Conservation (phyloP, 495 filamentous ascomycete genomes). For the Niebla homalea region DNA sequence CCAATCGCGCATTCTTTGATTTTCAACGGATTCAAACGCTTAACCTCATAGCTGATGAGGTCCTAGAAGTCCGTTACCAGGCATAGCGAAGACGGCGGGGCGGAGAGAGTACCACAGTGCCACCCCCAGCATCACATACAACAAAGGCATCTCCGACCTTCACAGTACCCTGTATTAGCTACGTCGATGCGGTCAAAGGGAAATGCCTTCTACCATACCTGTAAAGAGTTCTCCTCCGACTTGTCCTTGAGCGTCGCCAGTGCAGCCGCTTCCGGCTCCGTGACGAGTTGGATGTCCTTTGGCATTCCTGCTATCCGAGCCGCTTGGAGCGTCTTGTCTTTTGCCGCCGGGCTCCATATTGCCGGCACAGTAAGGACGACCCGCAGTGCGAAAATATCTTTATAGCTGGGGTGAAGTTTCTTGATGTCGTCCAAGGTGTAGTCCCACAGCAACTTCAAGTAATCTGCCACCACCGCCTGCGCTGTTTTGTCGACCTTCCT, state of each 20-base stretch:
- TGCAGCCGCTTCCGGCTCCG: constrained; percentile 51
- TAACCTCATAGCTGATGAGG: constrained; percentile 14
- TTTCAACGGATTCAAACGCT: constrained; percentile 2
- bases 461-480: constrained; percentile 28
- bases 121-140: constrained; percentile 45
- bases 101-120: constrained; percentile 33
- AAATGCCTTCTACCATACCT: constrained; percentile 3
- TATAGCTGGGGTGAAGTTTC: constrained; percentile 20
- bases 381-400: constrained; percentile 22
- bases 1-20: constrained; percentile 13
- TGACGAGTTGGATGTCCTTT: constrained; percentile 34
- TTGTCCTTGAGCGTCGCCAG: constrained; percentile 34
- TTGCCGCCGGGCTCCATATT: constrained; percentile 40
- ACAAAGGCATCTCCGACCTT: constrained; percentile 34
- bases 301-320: constrained; percentile 38
- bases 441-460: constrained; percentile 13
- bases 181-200: too few species aligned
- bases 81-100: constrained; percentile 6
- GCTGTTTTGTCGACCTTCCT: constrained; percentile 18
- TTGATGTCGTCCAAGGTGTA: constrained; percentile 25
- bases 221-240: constrained; percentile 5
- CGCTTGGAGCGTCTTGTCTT: constrained; percentile 32
- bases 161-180: too few species aligned
- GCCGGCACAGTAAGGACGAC: constrained; percentile 39
- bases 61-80: constrained; percentile 39